These are phyloP conservation scores for Pezicula neosporulosa DNA, from an alignment of 2,329 filamentous ascomycete genomes.

Conservation along the genomic window DNA sequence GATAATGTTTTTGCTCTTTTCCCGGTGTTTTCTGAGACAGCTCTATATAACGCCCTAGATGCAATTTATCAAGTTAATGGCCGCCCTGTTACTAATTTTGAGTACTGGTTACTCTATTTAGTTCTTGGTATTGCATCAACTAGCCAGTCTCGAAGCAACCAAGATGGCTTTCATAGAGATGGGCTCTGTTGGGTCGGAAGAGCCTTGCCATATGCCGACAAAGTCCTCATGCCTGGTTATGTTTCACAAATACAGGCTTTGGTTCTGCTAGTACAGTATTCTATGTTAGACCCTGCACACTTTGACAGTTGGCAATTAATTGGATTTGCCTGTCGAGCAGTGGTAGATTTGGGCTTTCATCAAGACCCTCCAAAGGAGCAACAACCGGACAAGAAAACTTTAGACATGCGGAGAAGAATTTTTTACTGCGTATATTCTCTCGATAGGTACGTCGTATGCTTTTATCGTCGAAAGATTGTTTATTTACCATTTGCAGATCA, in stretches of 20 bases:
- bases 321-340: slow-evolving; percentile 82
- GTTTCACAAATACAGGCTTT: slow-evolving; percentile 84
- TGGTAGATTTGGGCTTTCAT: slow-evolving; percentile 87
- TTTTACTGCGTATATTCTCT: slow-evolving; percentile 91
- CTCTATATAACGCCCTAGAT: slow-evolving; percentile 74
- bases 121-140: slow-evolving; percentile 80
- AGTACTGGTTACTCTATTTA: slow-evolving; percentile 86
- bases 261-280: slow-evolving; percentile 81
- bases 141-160: slow-evolving; percentile 66
- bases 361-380: slow-evolving; percentile 79
- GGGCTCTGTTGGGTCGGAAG: slow-evolving; percentile 54
- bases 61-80: slow-evolving; percentile 73
- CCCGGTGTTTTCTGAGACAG: slow-evolving; percentile 79
- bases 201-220: slow-evolving; percentile 75
- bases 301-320: slow-evolving; percentile 95
- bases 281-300: slow-evolving; percentile 83
- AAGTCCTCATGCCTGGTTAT: slow-evolving; percentile 81
- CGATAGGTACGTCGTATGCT: slow-evolving; percentile 60
- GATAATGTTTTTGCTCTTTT: slow-evolving; percentile 76
- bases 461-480: background rate
- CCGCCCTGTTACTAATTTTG: slow-evolving; percentile 57
- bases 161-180: slow-evolving; percentile 58
- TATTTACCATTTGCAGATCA: slow-evolving; percentile 47
- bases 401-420: slow-evolving; percentile 77
- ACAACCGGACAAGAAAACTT: slow-evolving; percentile 60